Base-by-base conservation (phyloP, 768 basidiomycete genomes). In the Fibroporia radiculosa region DNA sequence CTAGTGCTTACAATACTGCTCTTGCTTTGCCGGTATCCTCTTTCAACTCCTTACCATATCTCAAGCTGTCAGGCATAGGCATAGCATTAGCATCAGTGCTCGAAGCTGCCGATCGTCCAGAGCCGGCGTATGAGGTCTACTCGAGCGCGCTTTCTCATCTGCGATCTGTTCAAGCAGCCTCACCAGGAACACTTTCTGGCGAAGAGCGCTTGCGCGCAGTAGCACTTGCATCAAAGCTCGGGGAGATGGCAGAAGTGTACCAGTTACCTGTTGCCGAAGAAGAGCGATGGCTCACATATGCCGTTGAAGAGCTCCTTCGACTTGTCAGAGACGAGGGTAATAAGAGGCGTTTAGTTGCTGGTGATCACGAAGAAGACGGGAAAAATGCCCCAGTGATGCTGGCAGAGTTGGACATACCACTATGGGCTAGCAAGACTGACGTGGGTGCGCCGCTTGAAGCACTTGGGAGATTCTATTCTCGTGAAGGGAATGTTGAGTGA, bases 1-100 rank as follows among this genome's bases (percentile, higher is more conserved):
- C n/a, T 48, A 82, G 80, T 18, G 81, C 82, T 27, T 80, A 73
- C 65, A 64, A 77, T 23, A 75, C 69, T 1, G 72, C 79, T 1
- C 66, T 72, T 45, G 50, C 58, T 0, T 67, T 82, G 4, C 71
- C 70, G 0, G 44, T 62, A 19, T 58, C 62, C 1, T 51, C 36
- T 16, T 62, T 74, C 40, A 51, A 61, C 0, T 48, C 68, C 2
- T 66, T 74, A 16, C 78, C 82, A 0, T 71, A 80, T 44, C 70
- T 85, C 45, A 87, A 85, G 58, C 64, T 75, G 0, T 77, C 82
- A 0, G 84, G 84, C 3, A 75, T 87, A 11, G 83, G 75, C 1
- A 71, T 81, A 22, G 64, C 72, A 3, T 66, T 85, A 36, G 79
- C 75, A 2, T 77, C 75, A 40, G 70, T 81, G 2, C 61, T 77